Conservation (phyloP, 805 yeast species). For the Lachancea lanzarotensis region DNA sequence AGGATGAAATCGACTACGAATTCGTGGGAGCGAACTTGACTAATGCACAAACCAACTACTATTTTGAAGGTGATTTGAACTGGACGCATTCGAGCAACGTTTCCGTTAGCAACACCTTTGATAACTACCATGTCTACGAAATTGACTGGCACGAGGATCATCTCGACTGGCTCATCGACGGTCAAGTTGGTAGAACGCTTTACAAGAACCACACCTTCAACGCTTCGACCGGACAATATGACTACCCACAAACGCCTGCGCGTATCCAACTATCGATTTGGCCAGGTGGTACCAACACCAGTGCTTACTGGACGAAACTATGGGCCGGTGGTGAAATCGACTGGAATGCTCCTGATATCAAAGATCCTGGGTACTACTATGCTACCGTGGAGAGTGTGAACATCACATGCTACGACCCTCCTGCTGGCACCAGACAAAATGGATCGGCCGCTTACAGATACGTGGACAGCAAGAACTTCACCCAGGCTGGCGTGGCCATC, state of each 20-base stretch:
- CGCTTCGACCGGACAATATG: slow-evolving; percentile 49
- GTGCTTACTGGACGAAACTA: slow-evolving; percentile 55
- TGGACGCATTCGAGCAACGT: slow-evolving; percentile 44
- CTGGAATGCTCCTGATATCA: slow-evolving; percentile 74
- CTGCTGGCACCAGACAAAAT: slow-evolving; percentile 41
- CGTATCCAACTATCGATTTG: slow-evolving; percentile 67
- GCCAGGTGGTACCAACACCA: slow-evolving; percentile 63
- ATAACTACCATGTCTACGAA: slow-evolving; percentile 65
- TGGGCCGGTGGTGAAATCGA: slow-evolving; percentile 88
- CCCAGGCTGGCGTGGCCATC: slow-evolving; percentile 48
- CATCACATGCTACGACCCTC: slow-evolving; percentile 69
- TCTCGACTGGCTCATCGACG: slow-evolving; percentile 69
- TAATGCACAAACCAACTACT: slow-evolving; percentile 70
- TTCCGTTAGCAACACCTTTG: slow-evolving; percentile 44
- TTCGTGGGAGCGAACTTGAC: slow-evolving; percentile 70
- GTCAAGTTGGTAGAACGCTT: slow-evolving; percentile 57
- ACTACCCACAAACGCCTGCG: slow-evolving; percentile 69
- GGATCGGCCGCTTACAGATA: slow-evolving; percentile 50
- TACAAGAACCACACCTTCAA: slow-evolving; percentile 55
- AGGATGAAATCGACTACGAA: slow-evolving; percentile 89
- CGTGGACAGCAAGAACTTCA: slow-evolving; percentile 42
- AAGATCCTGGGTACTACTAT: slow-evolving; percentile 75
- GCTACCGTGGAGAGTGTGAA: slow-evolving; percentile 54
- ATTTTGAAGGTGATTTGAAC: slow-evolving; percentile 66
- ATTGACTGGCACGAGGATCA: slow-evolving; percentile 77